These are phyloP conservation scores for Lecanicillium sp. DNA, from an alignment of 2,329 filamentous ascomycete species.

Conservation along the genomic window DNA sequence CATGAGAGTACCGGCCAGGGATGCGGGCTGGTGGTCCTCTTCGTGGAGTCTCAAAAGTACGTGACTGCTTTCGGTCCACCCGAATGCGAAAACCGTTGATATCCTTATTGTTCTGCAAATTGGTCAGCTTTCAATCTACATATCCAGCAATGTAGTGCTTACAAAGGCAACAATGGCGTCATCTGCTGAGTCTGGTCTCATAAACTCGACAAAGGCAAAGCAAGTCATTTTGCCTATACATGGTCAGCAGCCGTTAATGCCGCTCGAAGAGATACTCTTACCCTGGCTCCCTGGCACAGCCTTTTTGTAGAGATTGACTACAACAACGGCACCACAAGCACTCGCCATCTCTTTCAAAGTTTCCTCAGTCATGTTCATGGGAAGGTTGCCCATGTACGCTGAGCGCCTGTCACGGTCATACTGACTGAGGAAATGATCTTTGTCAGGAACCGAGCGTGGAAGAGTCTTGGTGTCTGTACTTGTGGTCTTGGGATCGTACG, in stretches of 20 bases:
- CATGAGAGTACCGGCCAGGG: slow-evolving; percentile 3
- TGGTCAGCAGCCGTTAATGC: slow-evolving; percentile 10
- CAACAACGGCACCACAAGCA: slow-evolving; percentile 28
- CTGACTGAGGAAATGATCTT: slow-evolving; percentile 17
- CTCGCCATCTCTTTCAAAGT: slow-evolving; percentile 28
- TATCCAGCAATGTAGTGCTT: slow-evolving; percentile 8
- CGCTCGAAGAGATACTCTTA: background rate
- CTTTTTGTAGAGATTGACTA: slow-evolving; percentile 18
- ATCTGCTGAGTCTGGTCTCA: slow-evolving; percentile 27
- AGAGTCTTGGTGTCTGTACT: slow-evolving; percentile 13
- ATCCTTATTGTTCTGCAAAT: slow-evolving; percentile 21
- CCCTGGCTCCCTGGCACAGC: slow-evolving; percentile 12
- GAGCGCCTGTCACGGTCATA: slow-evolving; percentile 39
- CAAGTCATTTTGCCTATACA: slow-evolving; percentile 13
- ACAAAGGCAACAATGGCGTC: slow-evolving; percentile 27
- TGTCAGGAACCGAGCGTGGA: slow-evolving; percentile 1
- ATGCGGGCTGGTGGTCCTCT: slow-evolving; percentile 5
- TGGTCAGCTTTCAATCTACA: slow-evolving; percentile 9
- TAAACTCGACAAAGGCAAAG: slow-evolving; percentile 33
- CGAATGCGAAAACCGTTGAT: slow-evolving; percentile 25
- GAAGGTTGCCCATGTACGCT: slow-evolving; percentile 39
- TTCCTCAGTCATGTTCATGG: slow-evolving; percentile 25
- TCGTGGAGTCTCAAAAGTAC: slow-evolving; percentile 13
- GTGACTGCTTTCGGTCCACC: slow-evolving; percentile 29
- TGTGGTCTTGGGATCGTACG: slow-evolving; percentile 19